Conservation (phyloP, 345 rosid genomes). For the Syzygium grande region DNA sequence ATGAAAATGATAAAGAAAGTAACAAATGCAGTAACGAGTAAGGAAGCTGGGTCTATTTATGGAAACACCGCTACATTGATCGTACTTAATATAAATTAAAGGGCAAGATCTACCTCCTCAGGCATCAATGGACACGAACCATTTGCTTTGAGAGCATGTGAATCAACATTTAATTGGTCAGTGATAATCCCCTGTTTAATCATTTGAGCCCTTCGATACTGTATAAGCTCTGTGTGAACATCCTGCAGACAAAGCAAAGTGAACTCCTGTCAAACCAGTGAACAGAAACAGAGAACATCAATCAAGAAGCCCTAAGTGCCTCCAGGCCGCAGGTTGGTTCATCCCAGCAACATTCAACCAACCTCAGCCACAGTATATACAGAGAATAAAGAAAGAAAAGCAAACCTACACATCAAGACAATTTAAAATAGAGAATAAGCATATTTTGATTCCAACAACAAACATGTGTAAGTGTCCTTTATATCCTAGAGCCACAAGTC, state of each 20-base stretch:
- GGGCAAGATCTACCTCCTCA: constrained; percentile 58
- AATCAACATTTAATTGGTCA: constrained; percentile 52
- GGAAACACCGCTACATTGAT: not conserved
- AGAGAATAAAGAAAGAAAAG: not conserved
- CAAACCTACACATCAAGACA: not conserved
- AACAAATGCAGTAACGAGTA: not conserved
- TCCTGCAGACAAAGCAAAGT: constrained; percentile 41
- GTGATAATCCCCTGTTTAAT: constrained; percentile 67
- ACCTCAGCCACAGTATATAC: not conserved
- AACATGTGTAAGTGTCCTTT: not conserved
- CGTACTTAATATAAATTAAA: not conserved
- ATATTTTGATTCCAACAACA: not conserved
- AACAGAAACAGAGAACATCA: not conserved
- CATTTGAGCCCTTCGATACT: constrained; percentile 80
- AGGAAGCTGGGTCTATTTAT: not conserved
- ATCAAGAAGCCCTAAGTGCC: not conserved
- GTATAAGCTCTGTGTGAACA: constrained; percentile 91
- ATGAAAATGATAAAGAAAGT: not conserved
- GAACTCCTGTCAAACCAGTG: constrained; percentile 11
- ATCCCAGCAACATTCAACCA: not conserved
- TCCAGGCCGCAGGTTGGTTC: not conserved
- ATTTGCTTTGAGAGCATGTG: constrained; percentile 61
- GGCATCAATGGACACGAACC: constrained; percentile 98
- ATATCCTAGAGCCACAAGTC: not conserved
- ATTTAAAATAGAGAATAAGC: not conserved